Percentiles rank a stretch among this genome's conserved stretches.
Conservation (phyloP, 2,329 filamentous ascomycete genomes). For the Ceratocystis eucalypticola region DNA sequence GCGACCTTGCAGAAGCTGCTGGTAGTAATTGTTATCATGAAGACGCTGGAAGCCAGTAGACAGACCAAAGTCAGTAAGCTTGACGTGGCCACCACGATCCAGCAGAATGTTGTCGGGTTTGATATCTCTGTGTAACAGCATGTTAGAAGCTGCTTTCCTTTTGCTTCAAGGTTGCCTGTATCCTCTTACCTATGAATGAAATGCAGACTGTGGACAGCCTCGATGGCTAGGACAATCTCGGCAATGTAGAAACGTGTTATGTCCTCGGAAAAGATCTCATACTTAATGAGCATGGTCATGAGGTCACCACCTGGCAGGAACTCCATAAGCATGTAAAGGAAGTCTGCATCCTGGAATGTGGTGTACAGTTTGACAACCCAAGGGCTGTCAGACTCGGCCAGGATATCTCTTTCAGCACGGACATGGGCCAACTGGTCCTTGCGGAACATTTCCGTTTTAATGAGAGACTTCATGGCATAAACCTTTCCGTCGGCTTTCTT, state of each 20-base stretch:
- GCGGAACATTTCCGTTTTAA: conserved; percentile 99
- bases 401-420: conserved; percentile 89
- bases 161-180: not conserved
- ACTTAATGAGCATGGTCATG: conserved; percentile 99
- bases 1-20: conserved; percentile 48
- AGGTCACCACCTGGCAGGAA: conserved; percentile 94
- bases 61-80: conserved; percentile 68
- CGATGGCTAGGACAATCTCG: conserved; percentile 94
- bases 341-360: conserved; percentile 92
- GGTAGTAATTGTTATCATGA: conserved; percentile 66
- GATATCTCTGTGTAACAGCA: conserved; percentile 43
- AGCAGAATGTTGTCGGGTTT: conserved; percentile 73
- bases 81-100: conserved; percentile 64
- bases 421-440: conserved; percentile 97
- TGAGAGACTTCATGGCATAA: conserved; percentile 93
- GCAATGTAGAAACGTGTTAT: conserved; percentile 99
- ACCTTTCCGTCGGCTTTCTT: conserved; percentile 94
- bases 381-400: conserved; percentile 97
- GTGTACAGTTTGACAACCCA: conserved; percentile 99
- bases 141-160: not conserved
- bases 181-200: conserved; percentile 83
- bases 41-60: conserved; percentile 69
- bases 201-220: conserved; percentile 92
- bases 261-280: conserved; percentile 97
- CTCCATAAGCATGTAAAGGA: conserved; percentile 98